Conservation (phyloP, 2,329 filamentous ascomycete genomes). For the Clonostachys sp. region DNA sequence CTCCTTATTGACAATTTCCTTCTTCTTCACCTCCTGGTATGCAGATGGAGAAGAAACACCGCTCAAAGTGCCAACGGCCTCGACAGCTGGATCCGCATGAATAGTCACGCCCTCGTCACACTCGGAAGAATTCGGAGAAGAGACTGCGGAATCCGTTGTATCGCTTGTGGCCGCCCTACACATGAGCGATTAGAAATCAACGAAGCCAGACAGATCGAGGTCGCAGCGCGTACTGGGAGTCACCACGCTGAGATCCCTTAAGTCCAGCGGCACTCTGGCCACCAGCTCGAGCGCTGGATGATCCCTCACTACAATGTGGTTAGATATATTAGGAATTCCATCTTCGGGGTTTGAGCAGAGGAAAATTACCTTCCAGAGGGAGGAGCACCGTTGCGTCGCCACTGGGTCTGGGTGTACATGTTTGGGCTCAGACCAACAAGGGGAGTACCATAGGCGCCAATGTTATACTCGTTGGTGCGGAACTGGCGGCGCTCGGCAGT, state of each 20-base stretch:
- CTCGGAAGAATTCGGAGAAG: conserved; percentile 37
- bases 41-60: conserved; percentile 41
- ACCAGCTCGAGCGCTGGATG: not conserved
- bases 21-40: no score
- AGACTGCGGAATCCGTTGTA: conserved; percentile 30
- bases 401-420: conserved; percentile 26
- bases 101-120: conserved; percentile 52
- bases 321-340: no score
- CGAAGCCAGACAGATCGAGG: conserved; percentile 3
- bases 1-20: conserved; percentile 11
- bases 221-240: conserved; percentile 25
- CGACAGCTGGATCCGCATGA: conserved; percentile 41
- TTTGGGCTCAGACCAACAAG: conserved; percentile 48
- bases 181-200: not conserved
- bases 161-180: conserved; percentile 30
- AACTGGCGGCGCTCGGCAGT: conserved; percentile 94
- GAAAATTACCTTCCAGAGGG: no score
- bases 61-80: conserved; percentile 27
- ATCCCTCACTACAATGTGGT: not conserved
- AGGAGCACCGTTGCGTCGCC: conserved; percentile 22
- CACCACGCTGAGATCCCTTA: conserved; percentile 23
- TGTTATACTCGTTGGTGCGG: conserved; percentile 92
- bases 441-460: conserved; percentile 61
- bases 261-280: conserved; percentile 1
- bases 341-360: no score